A percentile compares a stretch with the other conserved stretches of the same genome.
Conservation (phyloP, 495 filamentous ascomycete species). For the Polyplosphaeria fusca region DNA sequence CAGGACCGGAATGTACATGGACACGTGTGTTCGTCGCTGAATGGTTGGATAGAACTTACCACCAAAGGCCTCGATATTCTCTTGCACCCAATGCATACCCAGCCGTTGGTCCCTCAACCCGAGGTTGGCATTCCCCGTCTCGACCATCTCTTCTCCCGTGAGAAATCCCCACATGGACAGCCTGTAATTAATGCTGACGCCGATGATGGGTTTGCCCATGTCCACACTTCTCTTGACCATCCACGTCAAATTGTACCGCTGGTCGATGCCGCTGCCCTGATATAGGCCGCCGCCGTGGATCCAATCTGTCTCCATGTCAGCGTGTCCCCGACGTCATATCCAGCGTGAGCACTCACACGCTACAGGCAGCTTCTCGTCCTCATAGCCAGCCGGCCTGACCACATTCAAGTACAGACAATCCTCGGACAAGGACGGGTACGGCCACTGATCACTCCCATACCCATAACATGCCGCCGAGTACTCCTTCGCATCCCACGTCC, state of each 20-base stretch:
- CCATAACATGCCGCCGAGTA: slow-evolving; percentile 46
- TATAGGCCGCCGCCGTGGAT: slow-evolving; percentile 54
- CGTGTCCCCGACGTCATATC: no score
- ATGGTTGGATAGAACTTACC: slow-evolving; percentile 17
- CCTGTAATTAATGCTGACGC: slow-evolving; percentile 60
- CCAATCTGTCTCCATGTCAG: no score
- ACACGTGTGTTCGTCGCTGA: not conserved
- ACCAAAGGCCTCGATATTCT: slow-evolving; percentile 44
- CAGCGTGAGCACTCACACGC: no score
- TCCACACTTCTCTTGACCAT: slow-evolving; percentile 52
- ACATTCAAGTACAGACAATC: slow-evolving; percentile 67
- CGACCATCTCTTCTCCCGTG: slow-evolving; percentile 39
- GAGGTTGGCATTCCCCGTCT: slow-evolving; percentile 53
- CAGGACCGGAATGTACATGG: no score
- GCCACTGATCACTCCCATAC: slow-evolving; percentile 36
- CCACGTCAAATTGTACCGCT: slow-evolving; percentile 52
- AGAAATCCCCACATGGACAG: slow-evolving; percentile 56
- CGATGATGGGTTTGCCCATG: slow-evolving; percentile 59
- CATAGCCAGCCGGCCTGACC: slow-evolving; percentile 55
- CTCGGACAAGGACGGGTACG: slow-evolving; percentile 41
- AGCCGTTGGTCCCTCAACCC: slow-evolving; percentile 58
- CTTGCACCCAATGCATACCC: slow-evolving; percentile 60
- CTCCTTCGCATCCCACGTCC: slow-evolving; percentile 41
- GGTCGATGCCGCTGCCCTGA: slow-evolving; percentile 34
- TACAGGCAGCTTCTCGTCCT: slow-evolving; percentile 57